Percentiles rank a stretch among this genome's conserved stretches.
Conservation (phyloP, 371 early-diverging fungal species). For the Sporodiniella umbellata region DNA sequence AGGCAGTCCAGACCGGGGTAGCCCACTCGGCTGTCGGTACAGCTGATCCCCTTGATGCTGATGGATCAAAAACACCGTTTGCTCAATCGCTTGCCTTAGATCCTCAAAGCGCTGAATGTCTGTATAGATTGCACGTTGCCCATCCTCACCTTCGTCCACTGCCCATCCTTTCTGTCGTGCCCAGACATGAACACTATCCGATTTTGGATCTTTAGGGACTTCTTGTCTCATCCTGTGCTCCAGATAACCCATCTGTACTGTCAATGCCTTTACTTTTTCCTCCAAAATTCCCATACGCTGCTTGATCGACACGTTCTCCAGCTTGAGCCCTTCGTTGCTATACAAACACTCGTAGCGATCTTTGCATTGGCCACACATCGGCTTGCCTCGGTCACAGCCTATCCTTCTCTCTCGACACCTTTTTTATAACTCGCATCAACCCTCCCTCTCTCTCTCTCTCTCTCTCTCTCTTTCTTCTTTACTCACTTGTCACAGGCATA, state of each 20-base stretch:
- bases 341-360: conserved; percentile 25
- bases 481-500: conserved; percentile 39
- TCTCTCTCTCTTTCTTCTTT: no score
- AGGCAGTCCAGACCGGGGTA: neutral
- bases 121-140: conserved; percentile 24
- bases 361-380: conserved; percentile 30
- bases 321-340: conserved; percentile 20
- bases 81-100: conserved; percentile 18
- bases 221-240: no score
- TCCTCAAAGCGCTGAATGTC: conserved; percentile 24
- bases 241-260: conserved; percentile 11
- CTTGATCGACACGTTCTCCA: conserved; percentile 24
- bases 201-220: no score
- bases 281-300: conserved; percentile 27
- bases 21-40: conserved; percentile 8
- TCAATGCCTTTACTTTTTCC: conserved; percentile 16
- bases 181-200: conserved; percentile 19
- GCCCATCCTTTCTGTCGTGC: conserved; percentile 26
- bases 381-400: conserved; percentile 32
- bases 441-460: no score
- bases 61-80: conserved; percentile 14
- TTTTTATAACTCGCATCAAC: neutral
- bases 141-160: conserved; percentile 15
- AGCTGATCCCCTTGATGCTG: conserved; percentile 6
- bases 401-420: conserved; percentile 37